Conservation (phyloP, 768 basidiomycete species). For the Wakefieldia striispora region DNA sequence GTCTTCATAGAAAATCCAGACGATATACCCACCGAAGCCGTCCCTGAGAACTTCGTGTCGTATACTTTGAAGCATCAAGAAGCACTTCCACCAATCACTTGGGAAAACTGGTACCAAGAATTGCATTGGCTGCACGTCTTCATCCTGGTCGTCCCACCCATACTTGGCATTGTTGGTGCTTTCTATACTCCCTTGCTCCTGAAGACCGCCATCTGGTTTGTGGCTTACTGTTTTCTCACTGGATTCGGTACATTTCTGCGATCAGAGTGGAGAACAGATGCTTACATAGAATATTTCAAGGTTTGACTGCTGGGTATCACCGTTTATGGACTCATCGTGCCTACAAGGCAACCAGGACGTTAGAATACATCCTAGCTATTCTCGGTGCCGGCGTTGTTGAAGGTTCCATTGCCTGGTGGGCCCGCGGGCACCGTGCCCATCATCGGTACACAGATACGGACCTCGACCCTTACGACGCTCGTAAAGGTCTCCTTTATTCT, state of each 20-base stretch:
- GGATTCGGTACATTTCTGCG: slow-evolving; percentile 65
- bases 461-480: slow-evolving; percentile 93
- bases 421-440: slow-evolving; percentile 94
- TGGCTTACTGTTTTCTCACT: slow-evolving; percentile 72
- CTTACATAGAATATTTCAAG: slow-evolving; percentile 36
- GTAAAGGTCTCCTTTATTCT: slow-evolving; percentile 82
- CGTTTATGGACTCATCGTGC: slow-evolving; percentile 96
- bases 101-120: slow-evolving; percentile 56
- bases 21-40: slow-evolving; percentile 46
- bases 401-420: slow-evolving; percentile 99
- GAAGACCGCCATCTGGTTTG: slow-evolving; percentile 68
- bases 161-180: slow-evolving; percentile 71
- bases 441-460: slow-evolving; percentile 97
- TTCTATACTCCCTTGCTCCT: slow-evolving; percentile 60
- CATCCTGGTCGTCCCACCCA: slow-evolving; percentile 72
- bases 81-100: slow-evolving; percentile 63
- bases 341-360: slow-evolving; percentile 84
- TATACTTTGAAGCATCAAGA: slow-evolving; percentile 70
- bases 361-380: slow-evolving; percentile 83
- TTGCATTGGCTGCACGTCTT: slow-evolving; percentile 75
- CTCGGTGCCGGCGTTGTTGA: slow-evolving; percentile 91
- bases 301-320: slow-evolving; percentile 94
- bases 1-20: slow-evolving; percentile 27
- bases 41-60: slow-evolving; percentile 82
- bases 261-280: slow-evolving; percentile 13